Evolutionary conservation across 179 eudicot genomes (phyloP).

Genomic region (Camellia oleifera): DNA sequence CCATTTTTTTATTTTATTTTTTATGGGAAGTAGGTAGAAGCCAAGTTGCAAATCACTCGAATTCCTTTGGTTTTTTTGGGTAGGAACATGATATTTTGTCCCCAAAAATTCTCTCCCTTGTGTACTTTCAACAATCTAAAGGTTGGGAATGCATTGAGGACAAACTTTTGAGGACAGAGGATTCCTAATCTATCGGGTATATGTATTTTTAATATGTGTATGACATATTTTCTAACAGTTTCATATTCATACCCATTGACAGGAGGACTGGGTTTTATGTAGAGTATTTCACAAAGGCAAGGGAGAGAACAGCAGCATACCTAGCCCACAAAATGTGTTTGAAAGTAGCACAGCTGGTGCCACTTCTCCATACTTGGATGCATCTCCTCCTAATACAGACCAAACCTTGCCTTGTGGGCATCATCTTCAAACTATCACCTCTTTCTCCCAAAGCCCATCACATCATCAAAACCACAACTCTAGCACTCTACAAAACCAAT

Average conservation of each 20-base stretch:
- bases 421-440: neutral
- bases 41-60: too few relatives aligned
- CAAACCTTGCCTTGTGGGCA: slow-evolving; percentile 3
- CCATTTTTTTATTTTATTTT: too few relatives aligned
- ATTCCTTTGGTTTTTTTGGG: too few relatives aligned
- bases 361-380: neutral
- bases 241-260: slow-evolving; percentile 12
- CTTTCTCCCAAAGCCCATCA: slow-evolving; percentile 8
- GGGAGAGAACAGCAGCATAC: slow-evolving; percentile 19
- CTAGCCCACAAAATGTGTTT: neutral
- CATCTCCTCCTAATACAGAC: slow-evolving; percentile 12
- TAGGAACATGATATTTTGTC: too few relatives aligned
- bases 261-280: slow-evolving; percentile 90
- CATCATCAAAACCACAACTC: slow-evolving; percentile 16
- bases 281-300: slow-evolving; percentile 73
- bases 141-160: too few relatives aligned
- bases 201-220: too few relatives aligned
- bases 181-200: too few relatives aligned
- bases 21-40: too few relatives aligned
- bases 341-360: neutral
- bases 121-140: too few relatives aligned
- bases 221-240: neutral
- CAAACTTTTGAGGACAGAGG: too few relatives aligned
- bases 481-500: slow-evolving; percentile 7
- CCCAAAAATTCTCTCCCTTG: too few relatives aligned